These are phyloP conservation scores for Tinospora cordifolia DNA, from an alignment of 164 flowering plant genomes.

Conservation along the genomic window DNA sequence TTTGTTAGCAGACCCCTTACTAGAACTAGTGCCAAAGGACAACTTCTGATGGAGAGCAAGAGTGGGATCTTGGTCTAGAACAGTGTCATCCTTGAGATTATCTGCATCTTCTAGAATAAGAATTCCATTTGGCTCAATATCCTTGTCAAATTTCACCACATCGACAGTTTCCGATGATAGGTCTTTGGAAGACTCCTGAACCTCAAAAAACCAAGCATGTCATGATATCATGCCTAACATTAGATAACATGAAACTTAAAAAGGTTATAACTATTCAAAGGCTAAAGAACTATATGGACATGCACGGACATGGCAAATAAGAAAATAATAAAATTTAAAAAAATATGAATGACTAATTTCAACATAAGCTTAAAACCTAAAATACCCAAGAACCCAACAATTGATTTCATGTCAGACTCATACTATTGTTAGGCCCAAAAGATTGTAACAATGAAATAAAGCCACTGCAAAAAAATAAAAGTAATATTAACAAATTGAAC, in stretches of 20 bases:
- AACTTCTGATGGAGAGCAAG: conserved; percentile 50
- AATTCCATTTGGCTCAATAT: conserved; percentile 25
- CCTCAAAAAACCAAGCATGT: conserved; percentile 7
- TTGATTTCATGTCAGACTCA: neutral
- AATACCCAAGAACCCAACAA: neutral
- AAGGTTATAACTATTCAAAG: neutral
- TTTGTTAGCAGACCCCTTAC: conserved; percentile 21
- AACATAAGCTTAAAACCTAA: neutral
- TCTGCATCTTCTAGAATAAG: conserved; percentile 30
- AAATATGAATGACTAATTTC: too few relatives aligned
- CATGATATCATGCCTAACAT: neutral
- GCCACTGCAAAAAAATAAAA: neutral
- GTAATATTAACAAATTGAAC: neutral
- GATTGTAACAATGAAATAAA: neutral
- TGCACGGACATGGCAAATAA: too few relatives aligned
- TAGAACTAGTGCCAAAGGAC: conserved; percentile 31
- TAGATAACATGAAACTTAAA: neutral
- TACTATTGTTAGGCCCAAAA: neutral
- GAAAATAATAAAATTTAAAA: too few relatives aligned
- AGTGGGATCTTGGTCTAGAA: conserved; percentile 59
- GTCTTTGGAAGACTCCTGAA: conserved; percentile 45
- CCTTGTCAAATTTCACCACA: conserved; percentile 25
- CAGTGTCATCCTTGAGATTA: conserved; percentile 33
- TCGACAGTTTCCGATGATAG: conserved; percentile 29
- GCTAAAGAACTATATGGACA: too few relatives aligned